Percentiles rank a stretch among this genome's conserved stretches.
Conservation (phyloP, 2,329 filamentous ascomycete species). For the Aurifilum marmelostoma region DNA sequence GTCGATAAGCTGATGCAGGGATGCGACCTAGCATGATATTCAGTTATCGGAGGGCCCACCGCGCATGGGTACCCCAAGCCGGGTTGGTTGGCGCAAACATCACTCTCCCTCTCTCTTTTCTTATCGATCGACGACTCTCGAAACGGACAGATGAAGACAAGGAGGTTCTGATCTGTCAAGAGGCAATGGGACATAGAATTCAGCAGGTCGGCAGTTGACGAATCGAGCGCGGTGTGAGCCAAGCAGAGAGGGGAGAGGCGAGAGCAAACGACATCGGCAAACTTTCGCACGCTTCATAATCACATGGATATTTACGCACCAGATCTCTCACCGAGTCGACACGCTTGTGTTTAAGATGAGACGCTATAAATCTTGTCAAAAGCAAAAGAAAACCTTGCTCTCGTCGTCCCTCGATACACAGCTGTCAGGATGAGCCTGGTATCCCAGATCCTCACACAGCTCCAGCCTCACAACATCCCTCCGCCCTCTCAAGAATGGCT, state of each 20-base stretch:
- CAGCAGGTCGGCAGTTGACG: neutral
- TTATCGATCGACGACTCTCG: neutral
- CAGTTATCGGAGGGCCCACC: neutral
- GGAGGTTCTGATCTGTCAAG: neutral
- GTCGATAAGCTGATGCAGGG: neutral
- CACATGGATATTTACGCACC: neutral
- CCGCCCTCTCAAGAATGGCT: slow-evolving; percentile 63
- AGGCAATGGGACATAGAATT: neutral
- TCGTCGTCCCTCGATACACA: neutral
- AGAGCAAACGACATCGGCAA: neutral
- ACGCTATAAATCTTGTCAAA: neutral
- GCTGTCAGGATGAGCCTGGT: slow-evolving; percentile 39
- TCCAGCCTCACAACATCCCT: slow-evolving; percentile 59
- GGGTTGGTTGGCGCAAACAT: neutral
- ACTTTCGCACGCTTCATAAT: neutral
- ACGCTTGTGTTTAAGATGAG: slow-evolving; percentile 1
- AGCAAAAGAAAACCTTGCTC: neutral
- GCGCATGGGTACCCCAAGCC: neutral
- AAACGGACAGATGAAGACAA: neutral
- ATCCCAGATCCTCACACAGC: slow-evolving; percentile 55
- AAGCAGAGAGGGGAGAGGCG: neutral
- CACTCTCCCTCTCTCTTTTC: neutral
- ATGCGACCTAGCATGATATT: neutral
- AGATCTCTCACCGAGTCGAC: neutral
- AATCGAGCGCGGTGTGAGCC: neutral